Base-by-base conservation (phyloP, 257 asterid genomes). In the Rubia yunnanensis region DNA sequence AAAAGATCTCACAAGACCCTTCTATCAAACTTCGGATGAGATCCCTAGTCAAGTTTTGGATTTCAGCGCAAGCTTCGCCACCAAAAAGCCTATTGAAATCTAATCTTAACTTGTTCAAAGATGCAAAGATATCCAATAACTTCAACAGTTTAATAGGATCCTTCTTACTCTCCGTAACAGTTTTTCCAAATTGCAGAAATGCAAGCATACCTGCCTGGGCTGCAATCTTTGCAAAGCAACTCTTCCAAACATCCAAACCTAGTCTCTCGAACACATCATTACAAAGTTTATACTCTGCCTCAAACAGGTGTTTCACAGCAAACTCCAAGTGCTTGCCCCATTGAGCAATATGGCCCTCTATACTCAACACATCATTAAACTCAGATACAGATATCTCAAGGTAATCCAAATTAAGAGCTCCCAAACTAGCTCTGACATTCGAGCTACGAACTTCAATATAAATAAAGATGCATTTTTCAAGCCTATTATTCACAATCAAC, bases 321-420 rank as follows among this genome's bases (percentile, higher is more conserved):
- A 92, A 89, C 69, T 89, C 96, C 79, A 92, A 73, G 79, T 92
- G 95, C 80, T 76, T 78, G 17, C 95, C 95, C 98, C 98, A 92
- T 55, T 80, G 81, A 70, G 86, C 67, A 60, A 92, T 89, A 54
- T 82, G 81, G 15, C 75, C 81, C 77, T 91, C 95, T 49, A 91
- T 84, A 80, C 95, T 86, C 22, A 84, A 84, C 64, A 91, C 92
- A 50, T 80, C 81, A 68, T 91, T 86, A 67, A 91, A 86, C 74
- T 91, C 96, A 1, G 96, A 85, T 13, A 77, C 86, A 3, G 95
- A 86, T 62, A 89, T 88, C 75, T 87, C 96, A 41, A 92, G 94
- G 69, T 92, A 92, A 78, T 89, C 98, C 85, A 92, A 77, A 68
- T 79, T 84, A 64, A 92, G 96, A 1, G 95, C 95, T 63, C 70